Base-by-base conservation (phyloP, 1,284 basidiomycete species). In the Mycena citricolor region DNA sequence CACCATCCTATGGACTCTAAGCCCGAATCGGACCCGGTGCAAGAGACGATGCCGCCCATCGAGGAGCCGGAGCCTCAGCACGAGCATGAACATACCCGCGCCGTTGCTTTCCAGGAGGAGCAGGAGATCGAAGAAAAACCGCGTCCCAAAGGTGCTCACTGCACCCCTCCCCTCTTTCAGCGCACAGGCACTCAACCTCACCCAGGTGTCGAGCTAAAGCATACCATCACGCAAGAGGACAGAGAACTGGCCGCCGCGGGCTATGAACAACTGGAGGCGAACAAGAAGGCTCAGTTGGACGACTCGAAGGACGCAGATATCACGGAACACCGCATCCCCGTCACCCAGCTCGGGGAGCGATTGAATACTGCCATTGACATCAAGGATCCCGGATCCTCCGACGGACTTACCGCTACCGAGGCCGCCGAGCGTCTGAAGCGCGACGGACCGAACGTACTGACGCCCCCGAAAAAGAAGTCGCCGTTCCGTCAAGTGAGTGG, bases 401-500 rank as follows among this genome's bases (percentile, higher is more conserved):
- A 58, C 38, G 81, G 82, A n/a, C 67, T 84, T 13, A 70, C 74
- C 11, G 41, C 61, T 5, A 69, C 67, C 22, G 81, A 82, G 51
- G 81, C 79, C n/a, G 73, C 71, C 44, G 57, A 57, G 10, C 70
- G 81, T 40, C 69, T 84, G 12, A 60, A 67, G 26, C 66, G 68
- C 20, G 73, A 83, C 58, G 81, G 82, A 1, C 71, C 60, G 25
- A 84, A 84, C 57, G 57, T 81, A 28, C 68, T 84, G 32, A 83
- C 81, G 4, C 81, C 81, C n/a, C 80, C 81, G 1, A 77, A 76
- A 62, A 82, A 80, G 61, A 81, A 80, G 57, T 81, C 79, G 32
- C 77, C 79, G 24, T 57, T 82, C 12, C 71, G 74, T 54, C 82
- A 82, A 74, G 82, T 81, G 49, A 22, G 64, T 49, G n/a, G n/a